Evolutionary conservation across 345 rosid genomes (phyloP).

Genomic region (Eucalyptus guilfoylei): DNA sequence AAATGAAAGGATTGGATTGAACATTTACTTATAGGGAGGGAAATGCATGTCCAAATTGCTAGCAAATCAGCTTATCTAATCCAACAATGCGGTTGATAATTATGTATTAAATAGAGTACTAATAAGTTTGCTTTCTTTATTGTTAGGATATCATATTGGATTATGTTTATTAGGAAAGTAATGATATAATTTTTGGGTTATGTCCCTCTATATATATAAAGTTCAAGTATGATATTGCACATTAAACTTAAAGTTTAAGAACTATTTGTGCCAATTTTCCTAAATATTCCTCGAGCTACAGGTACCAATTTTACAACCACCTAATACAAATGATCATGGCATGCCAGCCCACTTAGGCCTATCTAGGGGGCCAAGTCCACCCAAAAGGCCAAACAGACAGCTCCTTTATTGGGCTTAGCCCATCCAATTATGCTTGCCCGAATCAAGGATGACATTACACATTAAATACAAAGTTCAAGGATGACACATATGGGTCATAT

Average conservation of each 20-base stretch:
- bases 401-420: not conserved
- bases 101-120: not conserved
- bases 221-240: not conserved
- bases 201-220: too few relatives aligned
- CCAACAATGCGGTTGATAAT: accelerated
- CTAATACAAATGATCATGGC: not conserved
- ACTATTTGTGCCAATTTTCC: not conserved
- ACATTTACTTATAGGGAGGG: not conserved
- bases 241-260: not conserved
- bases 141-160: not conserved
- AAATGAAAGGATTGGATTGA: accelerated
- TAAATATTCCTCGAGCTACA: not conserved
- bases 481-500: too few relatives aligned
- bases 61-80: too few relatives aligned
- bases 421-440: not conserved
- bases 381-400: not conserved
- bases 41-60: not conserved
- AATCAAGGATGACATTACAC: not conserved
- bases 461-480: too few relatives aligned
- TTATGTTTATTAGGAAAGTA: too few relatives aligned
- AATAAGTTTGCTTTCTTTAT: not conserved
- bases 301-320: not conserved
- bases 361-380: not conserved
- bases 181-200: too few relatives aligned
- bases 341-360: not conserved